These are phyloP conservation scores for Myxozyma neotropica DNA, from an alignment of 805 yeast genomes.

Conservation along the genomic window DNA sequence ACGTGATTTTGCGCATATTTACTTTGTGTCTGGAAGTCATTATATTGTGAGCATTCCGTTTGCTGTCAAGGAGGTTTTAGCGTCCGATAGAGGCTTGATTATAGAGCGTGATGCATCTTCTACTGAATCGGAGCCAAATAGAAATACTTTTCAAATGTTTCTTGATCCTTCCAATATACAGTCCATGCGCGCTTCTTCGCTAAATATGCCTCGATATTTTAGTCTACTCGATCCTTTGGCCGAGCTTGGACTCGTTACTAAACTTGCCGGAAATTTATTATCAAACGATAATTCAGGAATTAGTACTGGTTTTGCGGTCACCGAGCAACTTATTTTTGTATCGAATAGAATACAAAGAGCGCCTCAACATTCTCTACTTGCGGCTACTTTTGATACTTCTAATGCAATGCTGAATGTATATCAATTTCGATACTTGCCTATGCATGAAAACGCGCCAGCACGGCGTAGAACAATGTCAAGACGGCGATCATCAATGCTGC, in stretches of 20 bases:
- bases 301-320: conserved; percentile 60
- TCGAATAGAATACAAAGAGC: conserved; percentile 7
- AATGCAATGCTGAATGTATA: conserved; percentile 53
- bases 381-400: conserved; percentile 50
- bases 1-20: conserved; percentile 62
- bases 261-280: neutral
- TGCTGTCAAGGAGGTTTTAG: conserved; percentile 58
- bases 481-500: conserved; percentile 27
- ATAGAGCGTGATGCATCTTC: conserved; percentile 53
- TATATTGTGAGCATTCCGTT: conserved; percentile 72
- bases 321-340: conserved; percentile 55
- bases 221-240: conserved; percentile 74
- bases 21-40: conserved; percentile 60
- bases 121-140: neutral
- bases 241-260: conserved; percentile 68
- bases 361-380: conserved; percentile 11
- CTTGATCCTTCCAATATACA: neutral
- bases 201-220: conserved; percentile 49
- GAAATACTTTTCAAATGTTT: neutral
- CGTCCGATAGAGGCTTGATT: conserved; percentile 69
- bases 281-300: conserved; percentile 54
- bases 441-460: neutral
- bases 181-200: neutral
- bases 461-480: conserved; percentile 27
- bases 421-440: conserved; percentile 52